phyloP scores from a whole-genome alignment of 1,284 basidiomycete genomes.

The Cerrena zonata region DNA sequence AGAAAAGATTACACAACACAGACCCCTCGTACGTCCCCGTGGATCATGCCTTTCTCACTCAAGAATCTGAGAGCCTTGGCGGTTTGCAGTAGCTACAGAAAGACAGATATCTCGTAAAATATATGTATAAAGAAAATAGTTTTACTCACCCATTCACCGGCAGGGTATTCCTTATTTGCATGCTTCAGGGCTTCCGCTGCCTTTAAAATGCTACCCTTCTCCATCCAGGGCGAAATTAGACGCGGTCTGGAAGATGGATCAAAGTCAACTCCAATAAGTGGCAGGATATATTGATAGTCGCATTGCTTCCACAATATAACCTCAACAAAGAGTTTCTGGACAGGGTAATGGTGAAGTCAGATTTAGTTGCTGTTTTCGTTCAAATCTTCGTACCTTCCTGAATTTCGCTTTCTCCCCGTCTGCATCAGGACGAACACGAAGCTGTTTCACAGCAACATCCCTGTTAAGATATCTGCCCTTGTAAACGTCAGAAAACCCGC shows the following conservation, averaged over 20 bases:
- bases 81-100: neutral
- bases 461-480: neutral
- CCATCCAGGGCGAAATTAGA: constrained; percentile 8
- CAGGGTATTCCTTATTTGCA: neutral
- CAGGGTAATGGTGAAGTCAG: no score
- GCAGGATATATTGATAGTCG: constrained; percentile 4
- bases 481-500: constrained; percentile 4
- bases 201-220: constrained; percentile 2
- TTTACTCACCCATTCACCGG: neutral
- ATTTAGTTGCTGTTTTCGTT: neutral
- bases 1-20: constrained; percentile 1
- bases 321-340: constrained; percentile 15
- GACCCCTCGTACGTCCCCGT: constrained; percentile 9
- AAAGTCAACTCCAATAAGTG: constrained; percentile 3
- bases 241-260: neutral
- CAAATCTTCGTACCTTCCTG: no score
- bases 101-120: neutral
- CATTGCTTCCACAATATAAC: constrained; percentile 2
- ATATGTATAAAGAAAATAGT: neutral
- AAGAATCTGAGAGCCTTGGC: constrained; percentile 4
- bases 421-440: neutral
- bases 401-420: no score
- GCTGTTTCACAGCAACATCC: constrained; percentile 2
- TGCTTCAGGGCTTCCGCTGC: constrained; percentile 1
- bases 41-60: constrained; percentile 3